phyloP scores from a whole-genome alignment of 768 basidiomycete species.

The Termitomyces heimii region DNA sequence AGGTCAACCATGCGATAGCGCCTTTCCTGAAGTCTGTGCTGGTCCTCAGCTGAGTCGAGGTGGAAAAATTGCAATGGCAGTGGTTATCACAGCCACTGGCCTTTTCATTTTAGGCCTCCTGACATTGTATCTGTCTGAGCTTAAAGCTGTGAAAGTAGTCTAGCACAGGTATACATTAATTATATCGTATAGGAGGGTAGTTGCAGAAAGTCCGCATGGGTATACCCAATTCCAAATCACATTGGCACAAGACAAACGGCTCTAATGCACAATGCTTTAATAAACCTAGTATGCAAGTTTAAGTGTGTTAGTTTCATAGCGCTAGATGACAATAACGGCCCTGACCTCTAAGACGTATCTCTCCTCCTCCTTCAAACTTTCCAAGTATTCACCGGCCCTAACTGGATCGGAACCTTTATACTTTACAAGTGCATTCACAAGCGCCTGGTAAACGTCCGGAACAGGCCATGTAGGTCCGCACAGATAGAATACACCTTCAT shows the following conservation, averaged over 20 bases:
- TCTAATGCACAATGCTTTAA: slow-evolving; percentile 9
- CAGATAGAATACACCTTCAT: slow-evolving; percentile 85
- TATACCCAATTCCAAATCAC: background rate
- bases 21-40: slow-evolving; percentile 47
- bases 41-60: slow-evolving; percentile 48
- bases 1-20: slow-evolving; percentile 77
- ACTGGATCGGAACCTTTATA: slow-evolving; percentile 59
- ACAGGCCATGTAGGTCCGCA: slow-evolving; percentile 99
- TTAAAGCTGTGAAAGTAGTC: slow-evolving; percentile 1
- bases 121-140: slow-evolving; percentile 30
- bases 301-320: background rate
- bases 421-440: slow-evolving; percentile 74
- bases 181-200: background rate
- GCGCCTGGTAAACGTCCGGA: slow-evolving; percentile 92
- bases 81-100: slow-evolving; percentile 58
- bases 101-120: slow-evolving; percentile 44
- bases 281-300: slow-evolving; percentile 17
- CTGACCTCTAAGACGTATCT: slow-evolving; percentile 93
- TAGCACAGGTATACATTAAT: background rate
- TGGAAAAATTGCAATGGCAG: slow-evolving; percentile 66
- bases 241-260: too few species aligned
- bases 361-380: slow-evolving; percentile 92
- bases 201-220: too few species aligned
- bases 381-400: slow-evolving; percentile 75
- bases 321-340: background rate